Base-by-base conservation (phyloP, 495 filamentous ascomycete genomes). In the Penicillium canescens region DNA sequence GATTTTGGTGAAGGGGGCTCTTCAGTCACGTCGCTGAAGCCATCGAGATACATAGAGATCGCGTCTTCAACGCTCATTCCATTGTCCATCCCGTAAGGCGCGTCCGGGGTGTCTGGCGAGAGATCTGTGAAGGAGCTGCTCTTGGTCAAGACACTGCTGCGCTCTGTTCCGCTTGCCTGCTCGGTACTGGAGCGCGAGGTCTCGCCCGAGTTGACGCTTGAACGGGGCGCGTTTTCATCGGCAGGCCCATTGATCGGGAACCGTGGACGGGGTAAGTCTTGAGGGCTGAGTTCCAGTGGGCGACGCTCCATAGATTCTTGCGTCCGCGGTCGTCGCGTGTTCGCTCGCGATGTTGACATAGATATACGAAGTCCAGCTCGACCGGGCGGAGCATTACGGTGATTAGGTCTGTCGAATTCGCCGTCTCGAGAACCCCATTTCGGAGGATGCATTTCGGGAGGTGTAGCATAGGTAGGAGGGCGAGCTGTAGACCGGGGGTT, bases 1-100 rank as follows among this genome's bases (percentile, higher is more conserved):
- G 67, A 53, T 12, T 68, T 70, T 3, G 74, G 72, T 4, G 71
- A 74, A 3, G 46, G 55, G 5, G 72, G 68, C 41, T 77, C 73
- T 58, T 78, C 75, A 2, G 75, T 71, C 36, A 78, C 69, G 41
- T 89, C 86, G 49, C 77, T 77, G 71, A 94, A 93, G 0, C 92
- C 91, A 57, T 87, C 84, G 49, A 89, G 87, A 65, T 96, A 96
- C 88, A 96, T 92, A 13, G 86, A 90, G 71, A 96, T 94, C 7
- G 90, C 87, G 74, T 96, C 92, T 58, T 98, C 92, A 3, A 96
- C 82, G 55, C 86, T 96, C 78, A 92, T 87, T 4, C 83, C 85
- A 52, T 83, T 87, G 51, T 90, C 87, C 36, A 79, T 80, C 7
- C 78, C 75, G 36, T 78, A 80, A 50, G 77, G 72, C n/a, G 67